A percentile compares a stretch with the other conserved stretches of the same genome.
phyloP scores from a whole-genome alignment of 352 stramenopile genomes.

The Phytophthora tentaculata region DNA sequence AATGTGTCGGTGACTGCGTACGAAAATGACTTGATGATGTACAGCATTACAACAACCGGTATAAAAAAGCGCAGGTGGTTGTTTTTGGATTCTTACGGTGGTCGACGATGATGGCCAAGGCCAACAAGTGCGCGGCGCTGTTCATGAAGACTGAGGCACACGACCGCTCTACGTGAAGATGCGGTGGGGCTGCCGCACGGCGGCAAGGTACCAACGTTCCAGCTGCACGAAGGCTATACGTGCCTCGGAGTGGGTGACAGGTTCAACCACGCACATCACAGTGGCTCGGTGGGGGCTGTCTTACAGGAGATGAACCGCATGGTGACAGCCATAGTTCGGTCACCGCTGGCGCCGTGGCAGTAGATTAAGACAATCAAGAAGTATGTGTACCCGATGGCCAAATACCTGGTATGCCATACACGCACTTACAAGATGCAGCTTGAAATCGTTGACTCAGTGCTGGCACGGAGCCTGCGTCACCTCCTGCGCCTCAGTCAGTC shows the following conservation, averaged over 20 bases:
- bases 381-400: slow-evolving; percentile 22
- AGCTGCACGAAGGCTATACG: slow-evolving; percentile 6
- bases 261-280: slow-evolving; percentile 8
- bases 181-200: background rate
- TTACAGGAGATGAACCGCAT: slow-evolving; percentile 8
- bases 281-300: background rate
- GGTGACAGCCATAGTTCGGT: slow-evolving; percentile 10
- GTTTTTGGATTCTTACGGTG: no score
- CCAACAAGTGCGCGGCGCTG: background rate
- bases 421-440: slow-evolving; percentile 1
- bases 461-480: slow-evolving; percentile 1
- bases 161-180: slow-evolving; percentile 15
- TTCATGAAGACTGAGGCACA: slow-evolving; percentile 6
- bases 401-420: slow-evolving; percentile 8
- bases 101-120: background rate
- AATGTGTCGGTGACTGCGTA: no score
- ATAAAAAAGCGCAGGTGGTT: no score
- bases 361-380: slow-evolving; percentile 24
- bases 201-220: background rate
- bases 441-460: slow-evolving; percentile 1
- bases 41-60: no score
- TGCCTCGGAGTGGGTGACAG: slow-evolving; percentile 15
- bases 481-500: slow-evolving; percentile 4
- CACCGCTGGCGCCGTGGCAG: slow-evolving; percentile 11
- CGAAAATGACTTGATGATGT: no score